phyloP scores from a whole-genome alignment of 2,329 filamentous ascomycete species.

The Aspergillus floridensis region DNA sequence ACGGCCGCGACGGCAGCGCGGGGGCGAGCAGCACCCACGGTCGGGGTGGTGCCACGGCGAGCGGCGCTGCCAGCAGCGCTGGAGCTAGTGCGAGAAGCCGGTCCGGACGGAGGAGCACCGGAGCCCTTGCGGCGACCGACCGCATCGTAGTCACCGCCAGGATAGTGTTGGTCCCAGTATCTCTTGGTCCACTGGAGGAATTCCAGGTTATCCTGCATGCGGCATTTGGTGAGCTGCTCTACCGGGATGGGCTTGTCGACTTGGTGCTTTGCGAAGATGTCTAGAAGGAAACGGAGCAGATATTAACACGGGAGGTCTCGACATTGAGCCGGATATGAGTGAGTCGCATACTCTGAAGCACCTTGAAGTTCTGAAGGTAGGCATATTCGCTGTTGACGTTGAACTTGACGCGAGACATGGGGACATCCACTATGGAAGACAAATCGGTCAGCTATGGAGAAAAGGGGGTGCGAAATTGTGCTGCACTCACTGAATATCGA shows the following conservation, averaged over 20 bases:
- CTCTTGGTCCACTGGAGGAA: conserved; percentile 96
- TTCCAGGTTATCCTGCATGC: conserved; percentile 99
- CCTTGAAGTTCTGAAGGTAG: conserved; percentile 98
- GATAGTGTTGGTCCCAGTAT: conserved; percentile 98
- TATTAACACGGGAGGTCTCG: background rate
- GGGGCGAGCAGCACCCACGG: conserved; percentile 49
- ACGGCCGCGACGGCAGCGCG: conserved; percentile 50
- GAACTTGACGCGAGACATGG: conserved; percentile 96
- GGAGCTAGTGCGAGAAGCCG: conserved; percentile 51
- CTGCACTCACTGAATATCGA: conserved; percentile 77
- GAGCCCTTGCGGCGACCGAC: conserved; percentile 78
- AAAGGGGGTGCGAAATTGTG: background rate
- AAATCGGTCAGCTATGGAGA: background rate
- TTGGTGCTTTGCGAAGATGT: conserved; percentile 78
- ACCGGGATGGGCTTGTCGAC: conserved; percentile 90
- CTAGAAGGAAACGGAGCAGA: conserved; percentile 35
- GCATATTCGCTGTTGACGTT: conserved; percentile 96
- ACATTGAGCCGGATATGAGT: background rate
- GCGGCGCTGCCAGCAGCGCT: conserved; percentile 46
- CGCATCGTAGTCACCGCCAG: conserved; percentile 94
- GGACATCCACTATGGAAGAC: conserved; percentile 65
- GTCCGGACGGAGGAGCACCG: conserved; percentile 52
- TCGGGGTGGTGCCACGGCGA: conserved; percentile 61
- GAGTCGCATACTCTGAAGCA: conserved; percentile 77
- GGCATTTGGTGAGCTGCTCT: conserved; percentile 88